phyloP scores from a whole-genome alignment of 129 eudicot species.

The Centrapalus pauciflorus region DNA sequence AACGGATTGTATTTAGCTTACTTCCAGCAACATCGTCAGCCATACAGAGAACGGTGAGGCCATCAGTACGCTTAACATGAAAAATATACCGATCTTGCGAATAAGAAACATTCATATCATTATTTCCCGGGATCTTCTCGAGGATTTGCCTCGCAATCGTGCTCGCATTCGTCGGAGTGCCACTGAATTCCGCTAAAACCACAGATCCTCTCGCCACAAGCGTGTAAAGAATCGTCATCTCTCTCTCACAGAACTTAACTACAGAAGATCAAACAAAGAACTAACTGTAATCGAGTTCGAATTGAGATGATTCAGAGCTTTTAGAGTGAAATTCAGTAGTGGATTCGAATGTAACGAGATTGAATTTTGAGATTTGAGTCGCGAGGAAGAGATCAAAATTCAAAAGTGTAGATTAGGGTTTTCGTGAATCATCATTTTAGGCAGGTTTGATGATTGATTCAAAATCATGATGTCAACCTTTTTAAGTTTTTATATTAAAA shows the following conservation, averaged over 20 bases:
- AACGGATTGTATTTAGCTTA: constrained; percentile 23
- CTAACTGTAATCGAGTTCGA: constrained; percentile 9
- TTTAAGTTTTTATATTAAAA: too few species aligned
- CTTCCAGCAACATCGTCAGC: constrained; percentile 89
- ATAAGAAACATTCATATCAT: constrained; percentile 76
- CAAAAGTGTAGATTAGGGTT: too few species aligned
- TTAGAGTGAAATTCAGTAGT: not conserved
- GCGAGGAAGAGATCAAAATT: not conserved
- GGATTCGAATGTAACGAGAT: not conserved
- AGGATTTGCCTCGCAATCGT: constrained; percentile 71
- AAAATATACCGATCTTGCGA: constrained; percentile 92
- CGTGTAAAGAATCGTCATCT: constrained; percentile 69
- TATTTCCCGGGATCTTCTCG: constrained; percentile 53
- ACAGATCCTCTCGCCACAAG: constrained; percentile 89
- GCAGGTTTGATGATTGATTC: too few species aligned
- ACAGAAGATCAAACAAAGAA: not conserved
- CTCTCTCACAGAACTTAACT: not conserved
- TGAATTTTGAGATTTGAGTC: constrained; percentile 5
- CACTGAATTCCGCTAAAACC: constrained; percentile 74
- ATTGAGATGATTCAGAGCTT: not conserved
- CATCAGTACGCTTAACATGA: constrained; percentile 90
- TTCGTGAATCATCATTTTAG: too few species aligned
- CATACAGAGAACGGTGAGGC: constrained; percentile 91
- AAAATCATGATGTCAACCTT: too few species aligned
- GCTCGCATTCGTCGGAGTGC: constrained; percentile 71